phyloP scores from a whole-genome alignment of 495 filamentous ascomycete genomes.

The Hypomontagnella submonticulosa region DNA sequence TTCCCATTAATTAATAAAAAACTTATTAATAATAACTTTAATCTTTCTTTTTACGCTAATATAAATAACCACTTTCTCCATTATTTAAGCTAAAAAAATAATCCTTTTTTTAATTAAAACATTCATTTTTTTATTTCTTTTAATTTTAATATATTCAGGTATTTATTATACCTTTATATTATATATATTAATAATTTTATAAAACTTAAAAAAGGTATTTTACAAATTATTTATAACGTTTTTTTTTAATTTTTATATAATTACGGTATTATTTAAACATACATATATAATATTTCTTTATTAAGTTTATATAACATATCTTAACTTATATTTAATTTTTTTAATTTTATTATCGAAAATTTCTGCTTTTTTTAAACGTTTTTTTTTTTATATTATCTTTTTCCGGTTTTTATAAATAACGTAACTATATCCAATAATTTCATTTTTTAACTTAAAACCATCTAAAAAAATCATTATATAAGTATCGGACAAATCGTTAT shows the following conservation, averaged over 20 bases:
- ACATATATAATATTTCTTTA: not conserved
- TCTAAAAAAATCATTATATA: conserved; percentile 1
- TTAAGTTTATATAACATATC: not conserved
- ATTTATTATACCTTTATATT: not conserved
- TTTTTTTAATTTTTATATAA: no score
- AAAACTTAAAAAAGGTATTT: not conserved
- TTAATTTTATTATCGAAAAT: not conserved
- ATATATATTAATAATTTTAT: conserved; percentile 3
- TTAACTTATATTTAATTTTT: not conserved
- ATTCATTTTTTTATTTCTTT: not conserved
- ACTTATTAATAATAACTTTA: no score
- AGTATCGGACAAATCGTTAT: not conserved
- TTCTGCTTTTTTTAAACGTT: no score
- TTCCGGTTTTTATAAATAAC: not conserved
- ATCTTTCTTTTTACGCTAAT: no score
- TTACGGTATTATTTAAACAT: no score
- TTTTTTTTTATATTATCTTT: not conserved
- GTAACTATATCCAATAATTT: not conserved
- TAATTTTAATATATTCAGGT: not conserved
- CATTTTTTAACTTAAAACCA: conserved; percentile 2
- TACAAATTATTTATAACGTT: not conserved
- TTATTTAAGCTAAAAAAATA: not conserved
- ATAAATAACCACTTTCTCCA: no score
- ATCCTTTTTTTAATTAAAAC: not conserved
- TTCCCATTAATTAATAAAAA: no score